These are phyloP conservation scores for Cladosporium velox DNA, from an alignment of 2,329 filamentous ascomycete genomes.

Conservation along the genomic window DNA sequence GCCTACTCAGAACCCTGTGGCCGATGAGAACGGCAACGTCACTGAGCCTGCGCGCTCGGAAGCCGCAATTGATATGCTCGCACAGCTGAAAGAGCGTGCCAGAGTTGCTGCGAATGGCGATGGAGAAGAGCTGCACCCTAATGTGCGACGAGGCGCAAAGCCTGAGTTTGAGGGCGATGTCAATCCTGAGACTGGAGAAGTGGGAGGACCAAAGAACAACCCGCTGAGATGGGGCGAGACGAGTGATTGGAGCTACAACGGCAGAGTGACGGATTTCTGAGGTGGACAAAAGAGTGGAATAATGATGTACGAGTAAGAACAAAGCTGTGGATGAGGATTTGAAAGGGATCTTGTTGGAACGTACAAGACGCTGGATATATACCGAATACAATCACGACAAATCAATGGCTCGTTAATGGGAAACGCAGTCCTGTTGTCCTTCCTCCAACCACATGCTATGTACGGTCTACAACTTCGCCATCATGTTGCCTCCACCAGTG, in stretches of 20 bases:
- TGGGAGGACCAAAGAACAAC: constrained; percentile 97
- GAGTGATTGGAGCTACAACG: constrained; percentile 92
- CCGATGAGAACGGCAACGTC: constrained; percentile 12
- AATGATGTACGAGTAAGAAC: neutral
- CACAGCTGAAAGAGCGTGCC: constrained; percentile 39
- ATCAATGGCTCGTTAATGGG: neutral
- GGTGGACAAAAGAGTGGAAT: neutral
- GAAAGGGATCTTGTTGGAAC: neutral
- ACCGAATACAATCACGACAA: neutral
- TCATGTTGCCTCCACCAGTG: constrained; percentile 21
- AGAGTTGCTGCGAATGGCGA: constrained; percentile 57
- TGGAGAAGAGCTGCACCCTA: constrained; percentile 68
- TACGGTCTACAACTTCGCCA: neutral
- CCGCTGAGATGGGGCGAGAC: constrained; percentile 79
- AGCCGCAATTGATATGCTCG: constrained; percentile 31
- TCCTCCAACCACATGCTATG: neutral
- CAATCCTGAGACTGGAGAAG: constrained; percentile 92
- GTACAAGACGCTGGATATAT: neutral
- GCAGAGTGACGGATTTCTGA: constrained; percentile 87
- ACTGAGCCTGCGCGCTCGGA: constrained; percentile 23
- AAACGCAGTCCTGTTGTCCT: neutral
- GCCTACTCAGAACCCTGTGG: constrained; percentile 22
- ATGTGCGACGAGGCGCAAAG: constrained; percentile 72
- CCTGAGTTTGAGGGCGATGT: constrained; percentile 91
- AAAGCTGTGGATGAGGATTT: neutral